Percentiles rank a stretch among this genome's conserved stretches.
Conservation (phyloP, 108 stramenopile species). For the Skeletonema grethae region DNA sequence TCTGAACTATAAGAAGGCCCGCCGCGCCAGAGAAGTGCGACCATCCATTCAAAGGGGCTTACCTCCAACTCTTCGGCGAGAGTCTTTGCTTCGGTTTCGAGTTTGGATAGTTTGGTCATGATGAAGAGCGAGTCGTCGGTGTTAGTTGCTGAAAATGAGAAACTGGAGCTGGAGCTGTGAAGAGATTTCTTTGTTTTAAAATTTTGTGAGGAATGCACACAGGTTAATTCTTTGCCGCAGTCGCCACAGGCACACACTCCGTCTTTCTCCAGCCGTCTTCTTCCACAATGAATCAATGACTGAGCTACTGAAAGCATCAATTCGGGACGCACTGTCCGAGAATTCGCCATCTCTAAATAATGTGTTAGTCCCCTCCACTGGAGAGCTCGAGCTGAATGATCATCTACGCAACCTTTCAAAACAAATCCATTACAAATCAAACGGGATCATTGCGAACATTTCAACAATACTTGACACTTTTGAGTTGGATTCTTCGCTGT, state of each 20-base stretch:
- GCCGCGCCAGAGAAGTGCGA: neutral
- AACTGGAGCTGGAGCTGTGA: too few relatives aligned
- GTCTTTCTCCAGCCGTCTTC: too few relatives aligned
- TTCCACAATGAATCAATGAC: neutral
- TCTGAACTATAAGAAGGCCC: too few relatives aligned
- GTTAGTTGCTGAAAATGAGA: neutral
- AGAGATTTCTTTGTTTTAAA: too few relatives aligned
- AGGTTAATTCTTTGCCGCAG: too few relatives aligned
- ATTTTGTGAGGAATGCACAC: too few relatives aligned
- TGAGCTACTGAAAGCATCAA: neutral
- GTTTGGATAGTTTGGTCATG: neutral
- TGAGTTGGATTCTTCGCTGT: neutral
- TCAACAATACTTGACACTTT: constrained; percentile 28
- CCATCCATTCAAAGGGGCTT: neutral
- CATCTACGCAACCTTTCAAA: constrained; percentile 7
- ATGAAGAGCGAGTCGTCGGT: neutral
- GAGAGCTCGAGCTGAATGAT: neutral
- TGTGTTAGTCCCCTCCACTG: neutral
- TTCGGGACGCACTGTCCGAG: constrained; percentile 4
- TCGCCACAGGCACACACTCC: too few relatives aligned
- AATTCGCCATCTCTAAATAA: neutral
- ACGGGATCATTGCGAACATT: constrained; percentile 14
- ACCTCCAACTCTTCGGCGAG: constrained; percentile 4
- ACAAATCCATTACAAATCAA: constrained; percentile 20
- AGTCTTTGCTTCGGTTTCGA: constrained; percentile 7